Conservation (phyloP, 768 basidiomycete genomes). For the Pholiota conissans region DNA sequence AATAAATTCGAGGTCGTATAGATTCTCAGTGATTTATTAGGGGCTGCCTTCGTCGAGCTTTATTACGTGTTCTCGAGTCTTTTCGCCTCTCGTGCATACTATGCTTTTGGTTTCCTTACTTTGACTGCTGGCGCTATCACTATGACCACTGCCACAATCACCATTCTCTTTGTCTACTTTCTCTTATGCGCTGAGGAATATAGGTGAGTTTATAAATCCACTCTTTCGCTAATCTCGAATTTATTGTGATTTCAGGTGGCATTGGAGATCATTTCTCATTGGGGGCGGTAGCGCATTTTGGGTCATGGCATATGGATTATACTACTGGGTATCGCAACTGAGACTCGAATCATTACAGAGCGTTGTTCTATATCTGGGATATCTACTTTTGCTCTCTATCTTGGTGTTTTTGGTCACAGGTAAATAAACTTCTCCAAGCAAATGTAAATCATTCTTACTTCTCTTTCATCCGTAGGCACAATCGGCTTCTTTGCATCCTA, state of each 20-base stretch:
- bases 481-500: constrained; percentile 92
- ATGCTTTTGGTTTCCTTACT: constrained; percentile 95
- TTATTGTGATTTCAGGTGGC: too few relatives aligned
- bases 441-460: constrained; percentile 1
- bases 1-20: neutral
- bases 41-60: constrained; percentile 93
- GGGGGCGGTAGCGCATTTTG: constrained; percentile 94
- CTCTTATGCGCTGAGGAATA: constrained; percentile 94
- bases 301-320: constrained; percentile 85
- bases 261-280: constrained; percentile 91
- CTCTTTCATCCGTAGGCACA: constrained; percentile 60
- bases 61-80: constrained; percentile 91
- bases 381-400: constrained; percentile 80
- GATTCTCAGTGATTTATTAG: constrained; percentile 33
- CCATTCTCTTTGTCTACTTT: constrained; percentile 90
- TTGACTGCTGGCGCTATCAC: constrained; percentile 81
- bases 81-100: constrained; percentile 91
- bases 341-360: constrained; percentile 81
- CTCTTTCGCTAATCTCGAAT: neutral
- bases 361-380: constrained; percentile 85
- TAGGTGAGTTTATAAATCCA: constrained; percentile 45
- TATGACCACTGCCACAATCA: constrained; percentile 88
- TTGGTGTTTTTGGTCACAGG: constrained; percentile 89
- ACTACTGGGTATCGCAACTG: constrained; percentile 87
- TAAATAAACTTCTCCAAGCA: constrained; percentile 26